Conservation (phyloP, 331 rosid genomes). For the Quercus tomentella region DNA sequence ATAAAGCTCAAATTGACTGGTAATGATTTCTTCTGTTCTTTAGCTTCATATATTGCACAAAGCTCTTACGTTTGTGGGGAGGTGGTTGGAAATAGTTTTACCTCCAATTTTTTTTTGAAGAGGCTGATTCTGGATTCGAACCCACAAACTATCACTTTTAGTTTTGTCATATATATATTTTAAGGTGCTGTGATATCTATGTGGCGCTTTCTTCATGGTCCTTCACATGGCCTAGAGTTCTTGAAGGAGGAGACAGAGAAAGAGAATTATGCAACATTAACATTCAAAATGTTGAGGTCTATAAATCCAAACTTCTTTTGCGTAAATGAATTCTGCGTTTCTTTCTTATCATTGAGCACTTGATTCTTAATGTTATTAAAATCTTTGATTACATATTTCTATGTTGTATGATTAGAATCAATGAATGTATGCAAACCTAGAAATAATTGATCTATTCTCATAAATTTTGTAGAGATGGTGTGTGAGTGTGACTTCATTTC, state of each 20-base stretch:
- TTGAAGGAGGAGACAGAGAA: conserved; percentile 11
- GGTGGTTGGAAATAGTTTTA: neutral
- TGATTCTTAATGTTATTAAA: conserved; percentile 2
- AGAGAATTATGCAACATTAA: conserved; percentile 15
- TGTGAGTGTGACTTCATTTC: conserved; percentile 29
- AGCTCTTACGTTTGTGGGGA: no score
- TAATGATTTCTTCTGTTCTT: conserved; percentile 11
- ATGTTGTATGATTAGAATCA: neutral
- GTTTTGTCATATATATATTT: neutral
- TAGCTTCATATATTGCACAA: no score
- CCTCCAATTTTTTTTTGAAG: conserved; percentile 1
- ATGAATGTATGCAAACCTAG: no score
- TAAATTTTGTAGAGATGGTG: conserved; percentile 36
- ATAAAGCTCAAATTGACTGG: neutral
- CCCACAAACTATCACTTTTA: no score
- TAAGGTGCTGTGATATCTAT: neutral
- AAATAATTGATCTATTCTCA: conserved; percentile 16
- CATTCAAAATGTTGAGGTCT: conserved; percentile 13
- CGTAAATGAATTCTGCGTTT: neutral
- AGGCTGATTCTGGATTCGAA: neutral
- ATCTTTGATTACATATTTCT: neutral
- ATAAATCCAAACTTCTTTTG: neutral
- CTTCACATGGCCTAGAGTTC: conserved; percentile 1
- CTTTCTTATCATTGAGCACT: conserved; percentile 24
- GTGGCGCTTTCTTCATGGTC: conserved; percentile 4